Evolutionary conservation across 108 stramenopile species (phyloP).

Genomic region (Discostella pseudostelligera): DNA sequence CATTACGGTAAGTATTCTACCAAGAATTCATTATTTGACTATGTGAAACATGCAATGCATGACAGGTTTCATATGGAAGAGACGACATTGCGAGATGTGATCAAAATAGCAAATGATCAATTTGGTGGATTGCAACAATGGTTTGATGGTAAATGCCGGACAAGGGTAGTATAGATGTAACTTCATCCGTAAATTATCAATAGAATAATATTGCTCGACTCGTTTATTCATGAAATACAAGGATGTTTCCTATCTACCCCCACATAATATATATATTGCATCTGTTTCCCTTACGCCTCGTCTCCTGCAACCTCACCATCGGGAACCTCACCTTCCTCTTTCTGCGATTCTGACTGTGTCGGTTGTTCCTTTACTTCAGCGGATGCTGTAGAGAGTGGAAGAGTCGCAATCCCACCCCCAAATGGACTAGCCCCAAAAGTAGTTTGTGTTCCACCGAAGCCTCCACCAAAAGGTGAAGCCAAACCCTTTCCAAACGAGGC

Average conservation of each 20-base stretch:
- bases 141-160: slow-evolving; percentile 64
- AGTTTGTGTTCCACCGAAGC: slow-evolving; percentile 6
- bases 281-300: slow-evolving; percentile 16
- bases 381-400: slow-evolving; percentile 2
- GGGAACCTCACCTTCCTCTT: slow-evolving; percentile 26
- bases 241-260: not conserved
- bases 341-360: slow-evolving; percentile 15
- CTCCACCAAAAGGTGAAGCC: slow-evolving; percentile 8
- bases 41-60: slow-evolving; percentile 34
- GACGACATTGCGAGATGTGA: slow-evolving; percentile 10
- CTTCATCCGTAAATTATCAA: not conserved
- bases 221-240: not conserved
- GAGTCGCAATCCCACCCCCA: slow-evolving; percentile 17
- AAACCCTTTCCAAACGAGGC: slow-evolving; percentile 28
- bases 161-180: slow-evolving; percentile 42
- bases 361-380: slow-evolving; percentile 1
- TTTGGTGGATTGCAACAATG: slow-evolving; percentile 63
- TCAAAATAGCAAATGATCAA: slow-evolving; percentile 42
- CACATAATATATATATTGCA: not conserved
- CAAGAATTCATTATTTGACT: slow-evolving; percentile 47
- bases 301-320: slow-evolving; percentile 29
- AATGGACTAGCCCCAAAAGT: slow-evolving; percentile 31
- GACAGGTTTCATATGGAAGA: slow-evolving; percentile 41
- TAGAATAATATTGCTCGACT: no score
- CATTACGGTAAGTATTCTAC: slow-evolving; percentile 40